A percentile compares a stretch with the other conserved stretches of the same genome.
phyloP scores from a whole-genome alignment of 1,139 yeast species.

The Geotrichum europaeum region DNA sequence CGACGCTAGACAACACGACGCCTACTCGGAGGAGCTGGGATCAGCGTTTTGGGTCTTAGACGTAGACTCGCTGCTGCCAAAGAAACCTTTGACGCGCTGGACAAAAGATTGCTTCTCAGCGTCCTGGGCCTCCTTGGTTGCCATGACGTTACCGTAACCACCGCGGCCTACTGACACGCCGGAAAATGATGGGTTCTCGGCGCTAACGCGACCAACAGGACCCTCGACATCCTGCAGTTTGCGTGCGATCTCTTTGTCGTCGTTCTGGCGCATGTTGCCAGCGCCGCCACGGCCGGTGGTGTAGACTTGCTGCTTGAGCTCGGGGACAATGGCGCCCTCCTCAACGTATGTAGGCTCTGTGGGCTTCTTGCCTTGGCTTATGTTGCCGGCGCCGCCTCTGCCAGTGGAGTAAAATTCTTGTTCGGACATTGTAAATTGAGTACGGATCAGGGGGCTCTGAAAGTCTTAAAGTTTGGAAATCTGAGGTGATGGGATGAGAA shows the following conservation, averaged over 20 bases:
- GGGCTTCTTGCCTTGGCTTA: slow-evolving; percentile 41
- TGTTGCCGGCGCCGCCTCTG: slow-evolving; percentile 78
- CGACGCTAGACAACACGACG: not conserved
- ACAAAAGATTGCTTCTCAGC: slow-evolving; percentile 19
- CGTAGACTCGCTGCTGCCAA: not conserved
- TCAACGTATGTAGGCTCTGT: slow-evolving; percentile 45
- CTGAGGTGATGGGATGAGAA: not conserved
- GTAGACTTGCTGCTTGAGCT: slow-evolving; percentile 47
- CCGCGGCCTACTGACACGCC: slow-evolving; percentile 37
- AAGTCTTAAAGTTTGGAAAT: not conserved
- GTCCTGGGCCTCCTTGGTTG: slow-evolving; percentile 23
- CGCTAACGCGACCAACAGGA: slow-evolving; percentile 20
- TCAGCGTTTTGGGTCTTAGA: not conserved
- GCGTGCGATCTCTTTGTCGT: slow-evolving; percentile 56
- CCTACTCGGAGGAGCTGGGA: not conserved
- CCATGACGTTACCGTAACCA: slow-evolving; percentile 37
- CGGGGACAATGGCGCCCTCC: slow-evolving; percentile 50
- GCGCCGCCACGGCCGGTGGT: slow-evolving; percentile 81
- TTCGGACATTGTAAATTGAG: not conserved
- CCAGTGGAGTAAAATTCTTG: slow-evolving; percentile 49
- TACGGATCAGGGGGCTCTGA: not conserved
- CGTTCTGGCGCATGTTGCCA: slow-evolving; percentile 65
- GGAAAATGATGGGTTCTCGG: slow-evolving; percentile 24
- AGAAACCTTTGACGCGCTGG: slow-evolving; percentile 18
- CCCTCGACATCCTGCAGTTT: slow-evolving; percentile 67